Conservation (phyloP, 495 filamentous ascomycete species). For the Talaromyces liani region DNA sequence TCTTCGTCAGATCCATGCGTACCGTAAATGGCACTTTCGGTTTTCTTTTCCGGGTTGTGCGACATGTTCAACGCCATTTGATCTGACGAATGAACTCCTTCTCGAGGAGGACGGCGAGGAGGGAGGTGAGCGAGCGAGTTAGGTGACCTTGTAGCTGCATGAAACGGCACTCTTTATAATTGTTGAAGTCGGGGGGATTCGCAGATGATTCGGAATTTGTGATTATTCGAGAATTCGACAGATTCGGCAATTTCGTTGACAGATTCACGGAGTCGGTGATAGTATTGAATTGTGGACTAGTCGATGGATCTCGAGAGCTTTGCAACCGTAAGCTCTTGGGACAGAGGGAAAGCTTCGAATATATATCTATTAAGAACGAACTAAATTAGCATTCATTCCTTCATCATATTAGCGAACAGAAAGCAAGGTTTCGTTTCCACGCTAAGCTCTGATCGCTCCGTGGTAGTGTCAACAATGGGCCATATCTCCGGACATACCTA, state of each 20-base stretch:
- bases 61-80: conserved; percentile 28
- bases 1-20: conserved; percentile 25
- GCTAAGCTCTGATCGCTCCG: conserved; percentile 3
- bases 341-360: neutral
- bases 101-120: conserved; percentile 25
- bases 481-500: neutral
- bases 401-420: neutral
- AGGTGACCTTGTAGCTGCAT: conserved; percentile 30
- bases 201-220: neutral
- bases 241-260: neutral
- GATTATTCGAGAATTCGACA: neutral
- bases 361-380: neutral
- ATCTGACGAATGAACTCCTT: conserved; percentile 33
- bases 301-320: neutral
- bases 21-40: conserved; percentile 16
- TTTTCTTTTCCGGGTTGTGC: conserved; percentile 9
- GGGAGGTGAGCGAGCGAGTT: conserved; percentile 17
- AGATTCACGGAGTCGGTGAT: neutral
- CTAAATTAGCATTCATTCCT: neutral
- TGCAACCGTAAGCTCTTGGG: neutral
- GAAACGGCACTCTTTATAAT: conserved; percentile 14
- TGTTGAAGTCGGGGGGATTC: neutral
- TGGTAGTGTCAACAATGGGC: conserved; percentile 2
- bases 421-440: conserved; percentile 2
- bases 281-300: neutral